Percentiles rank a stretch among this genome's conserved stretches.
phyloP scores from a whole-genome alignment of 2,329 filamentous ascomycete genomes.

The Capronia coronata region DNA sequence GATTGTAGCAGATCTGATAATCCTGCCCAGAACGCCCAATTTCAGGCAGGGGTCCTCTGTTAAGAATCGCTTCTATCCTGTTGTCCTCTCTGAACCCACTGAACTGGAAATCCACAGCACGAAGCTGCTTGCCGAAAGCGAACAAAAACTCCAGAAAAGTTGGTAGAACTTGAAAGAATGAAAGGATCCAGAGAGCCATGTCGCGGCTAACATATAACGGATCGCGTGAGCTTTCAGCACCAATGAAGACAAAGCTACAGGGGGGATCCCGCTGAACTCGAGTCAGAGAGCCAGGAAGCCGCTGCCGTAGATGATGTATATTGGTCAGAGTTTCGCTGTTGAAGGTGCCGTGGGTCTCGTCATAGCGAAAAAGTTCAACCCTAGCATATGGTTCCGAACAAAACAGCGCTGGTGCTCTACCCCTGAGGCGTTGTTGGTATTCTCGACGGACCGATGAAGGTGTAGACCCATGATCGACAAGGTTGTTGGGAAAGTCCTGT shows the following conservation, averaged over 20 bases:
- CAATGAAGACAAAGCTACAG: constrained; percentile 15
- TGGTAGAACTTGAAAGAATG: constrained; percentile 33
- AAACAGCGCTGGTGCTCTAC: constrained; percentile 13
- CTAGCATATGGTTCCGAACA: constrained; percentile 2
- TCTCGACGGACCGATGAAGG: constrained; percentile 7
- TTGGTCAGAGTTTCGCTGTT: constrained; percentile 5
- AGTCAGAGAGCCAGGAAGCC: not conserved
- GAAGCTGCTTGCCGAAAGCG: constrained; percentile 29
- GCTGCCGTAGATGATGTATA: constrained; percentile 7
- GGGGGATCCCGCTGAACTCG: not conserved
- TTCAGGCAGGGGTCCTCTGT: constrained; percentile 25
- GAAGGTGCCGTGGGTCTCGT: not conserved
- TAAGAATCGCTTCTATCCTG: constrained; percentile 14
- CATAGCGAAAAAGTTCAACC: constrained; percentile 17
- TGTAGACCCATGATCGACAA: constrained; percentile 6
- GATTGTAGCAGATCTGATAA: constrained; percentile 37
- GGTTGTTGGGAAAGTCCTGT: constrained; percentile 16
- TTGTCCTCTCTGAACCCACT: constrained; percentile 34
- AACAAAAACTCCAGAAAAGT: constrained; percentile 32
- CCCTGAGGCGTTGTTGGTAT: constrained; percentile 9
- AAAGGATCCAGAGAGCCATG: constrained; percentile 24
- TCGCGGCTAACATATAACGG: constrained; percentile 18
- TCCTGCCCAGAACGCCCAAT: constrained; percentile 36
- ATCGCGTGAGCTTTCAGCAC: constrained; percentile 18
- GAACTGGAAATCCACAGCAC: constrained; percentile 35